Evolutionary conservation across 2,329 filamentous ascomycete species (phyloP).

Genomic region (Colletotrichum lupini): DNA sequence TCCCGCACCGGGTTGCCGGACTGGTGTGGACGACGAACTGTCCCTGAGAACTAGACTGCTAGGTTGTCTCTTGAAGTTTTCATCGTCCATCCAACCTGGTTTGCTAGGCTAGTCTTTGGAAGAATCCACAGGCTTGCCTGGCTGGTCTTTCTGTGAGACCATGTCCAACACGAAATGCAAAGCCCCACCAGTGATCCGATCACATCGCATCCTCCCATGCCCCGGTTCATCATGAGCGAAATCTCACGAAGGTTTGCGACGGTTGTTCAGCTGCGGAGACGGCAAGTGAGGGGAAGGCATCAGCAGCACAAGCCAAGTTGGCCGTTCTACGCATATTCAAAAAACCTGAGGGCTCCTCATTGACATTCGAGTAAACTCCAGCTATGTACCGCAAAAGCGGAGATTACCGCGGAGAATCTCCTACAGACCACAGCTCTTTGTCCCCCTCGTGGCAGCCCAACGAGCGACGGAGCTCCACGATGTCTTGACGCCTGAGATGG

Average conservation of each 20-base stretch:
- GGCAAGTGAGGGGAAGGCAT: not conserved
- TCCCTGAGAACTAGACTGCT: too few species aligned
- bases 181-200: conserved; percentile 27
- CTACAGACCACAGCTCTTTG: conserved; percentile 11
- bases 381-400: conserved; percentile 2
- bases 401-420: conserved; percentile 9
- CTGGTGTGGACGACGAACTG: conserved; percentile 2
- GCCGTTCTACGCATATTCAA: not conserved
- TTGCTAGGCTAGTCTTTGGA: not conserved
- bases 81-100: not conserved
- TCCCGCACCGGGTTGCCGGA: not conserved
- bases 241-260: conserved; percentile 4
- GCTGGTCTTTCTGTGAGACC: conserved; percentile 1
- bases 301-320: not conserved
- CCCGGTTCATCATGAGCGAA: not conserved
- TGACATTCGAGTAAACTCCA: not conserved
- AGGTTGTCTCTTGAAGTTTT: not conserved
- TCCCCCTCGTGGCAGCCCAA: conserved; percentile 30
- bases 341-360: not conserved
- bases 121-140: not conserved
- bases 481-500: not conserved
- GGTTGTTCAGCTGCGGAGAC: not conserved
- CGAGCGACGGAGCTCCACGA: conserved; percentile 16
- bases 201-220: conserved; percentile 5
- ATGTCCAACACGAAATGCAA: conserved; percentile 15